Conservation (phyloP, 2,329 filamentous ascomycete genomes). For the Zalaria obscura region DNA sequence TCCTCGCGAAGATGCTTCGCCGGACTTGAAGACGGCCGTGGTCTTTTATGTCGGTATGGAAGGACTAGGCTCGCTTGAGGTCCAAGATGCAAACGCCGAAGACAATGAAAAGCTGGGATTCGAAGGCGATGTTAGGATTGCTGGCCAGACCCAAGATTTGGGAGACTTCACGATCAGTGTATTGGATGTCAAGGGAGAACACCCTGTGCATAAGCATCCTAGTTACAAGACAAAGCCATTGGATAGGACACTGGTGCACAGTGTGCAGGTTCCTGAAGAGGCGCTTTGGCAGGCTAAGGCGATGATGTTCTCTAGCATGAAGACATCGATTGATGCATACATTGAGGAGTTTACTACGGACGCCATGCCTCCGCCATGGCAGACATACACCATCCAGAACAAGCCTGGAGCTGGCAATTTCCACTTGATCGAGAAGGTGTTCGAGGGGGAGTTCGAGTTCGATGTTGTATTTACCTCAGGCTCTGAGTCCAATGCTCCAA, state of each 20-base stretch:
- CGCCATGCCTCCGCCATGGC: conserved; percentile 66
- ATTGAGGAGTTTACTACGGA: conserved; percentile 46
- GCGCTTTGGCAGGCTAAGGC: conserved; percentile 74
- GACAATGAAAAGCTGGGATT: conserved; percentile 43
- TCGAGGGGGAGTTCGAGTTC: conserved; percentile 80
- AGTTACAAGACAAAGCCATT: conserved; percentile 55
- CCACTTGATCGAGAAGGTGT: conserved; percentile 83
- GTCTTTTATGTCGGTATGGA: conserved; percentile 76
- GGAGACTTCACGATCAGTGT: conserved; percentile 70
- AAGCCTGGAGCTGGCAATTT: conserved; percentile 58
- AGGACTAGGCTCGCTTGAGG: conserved; percentile 52
- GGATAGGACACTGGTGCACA: conserved; percentile 63
- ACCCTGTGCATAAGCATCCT: conserved; percentile 43
- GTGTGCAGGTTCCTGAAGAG: conserved; percentile 50
- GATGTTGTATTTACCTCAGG: conserved; percentile 80
- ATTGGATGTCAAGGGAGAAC: conserved; percentile 49
- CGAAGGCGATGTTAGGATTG: conserved; percentile 50
- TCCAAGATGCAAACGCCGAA: conserved; percentile 35
- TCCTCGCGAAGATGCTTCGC: conserved; percentile 52
- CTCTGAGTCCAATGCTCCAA: conserved; percentile 26
- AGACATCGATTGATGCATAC: conserved; percentile 46
- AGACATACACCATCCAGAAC: conserved; percentile 68
- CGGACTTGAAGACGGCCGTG: conserved; percentile 58
- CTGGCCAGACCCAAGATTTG: conserved; percentile 55
- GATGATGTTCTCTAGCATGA: conserved; percentile 48